Percentiles rank a stretch among this genome's conserved stretches.
Conservation (phyloP, 371 early-diverging fungal species). For the Capillidium rhysosporum region DNA sequence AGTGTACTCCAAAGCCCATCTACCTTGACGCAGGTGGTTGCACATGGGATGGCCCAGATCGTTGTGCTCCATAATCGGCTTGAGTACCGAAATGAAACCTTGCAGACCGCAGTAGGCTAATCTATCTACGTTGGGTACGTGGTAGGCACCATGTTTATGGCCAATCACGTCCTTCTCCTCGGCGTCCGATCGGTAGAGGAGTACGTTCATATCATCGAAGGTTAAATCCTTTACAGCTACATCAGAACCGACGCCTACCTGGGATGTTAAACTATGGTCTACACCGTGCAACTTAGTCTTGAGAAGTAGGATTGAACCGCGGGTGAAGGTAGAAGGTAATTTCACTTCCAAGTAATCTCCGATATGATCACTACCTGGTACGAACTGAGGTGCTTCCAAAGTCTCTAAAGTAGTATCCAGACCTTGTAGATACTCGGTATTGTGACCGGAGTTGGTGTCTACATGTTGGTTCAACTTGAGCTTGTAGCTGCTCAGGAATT, state of each 20-base stretch:
- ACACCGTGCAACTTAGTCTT: slow-evolving; percentile 21
- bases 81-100: slow-evolving; percentile 67
- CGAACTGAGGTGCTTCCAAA: slow-evolving; percentile 26
- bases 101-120: slow-evolving; percentile 81
- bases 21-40: slow-evolving; percentile 65
- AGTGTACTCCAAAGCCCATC: slow-evolving; percentile 82
- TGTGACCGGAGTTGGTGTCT: slow-evolving; percentile 10
- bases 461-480: slow-evolving; percentile 17
- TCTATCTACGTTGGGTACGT: slow-evolving; percentile 60
- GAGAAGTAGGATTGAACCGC: slow-evolving; percentile 48
- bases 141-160: slow-evolving; percentile 53
- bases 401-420: slow-evolving; percentile 24
- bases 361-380: slow-evolving; percentile 19
- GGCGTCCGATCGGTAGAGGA: slow-evolving; percentile 57
- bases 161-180: slow-evolving; percentile 63
- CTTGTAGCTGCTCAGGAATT: slow-evolving; percentile 26
- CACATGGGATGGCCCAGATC: slow-evolving; percentile 88
- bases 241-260: slow-evolving; percentile 19
- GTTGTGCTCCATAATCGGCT: slow-evolving; percentile 52
- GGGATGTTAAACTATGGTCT: neutral
- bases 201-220: slow-evolving; percentile 52
- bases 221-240: slow-evolving; percentile 22
- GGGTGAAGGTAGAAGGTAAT: slow-evolving; percentile 33
- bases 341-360: slow-evolving; percentile 35
- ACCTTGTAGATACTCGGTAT: slow-evolving; percentile 23